A percentile compares a stretch with the other conserved stretches of the same genome.
phyloP scores from a whole-genome alignment of 352 stramenopile genomes.

The Phytopythium helicoides region DNA sequence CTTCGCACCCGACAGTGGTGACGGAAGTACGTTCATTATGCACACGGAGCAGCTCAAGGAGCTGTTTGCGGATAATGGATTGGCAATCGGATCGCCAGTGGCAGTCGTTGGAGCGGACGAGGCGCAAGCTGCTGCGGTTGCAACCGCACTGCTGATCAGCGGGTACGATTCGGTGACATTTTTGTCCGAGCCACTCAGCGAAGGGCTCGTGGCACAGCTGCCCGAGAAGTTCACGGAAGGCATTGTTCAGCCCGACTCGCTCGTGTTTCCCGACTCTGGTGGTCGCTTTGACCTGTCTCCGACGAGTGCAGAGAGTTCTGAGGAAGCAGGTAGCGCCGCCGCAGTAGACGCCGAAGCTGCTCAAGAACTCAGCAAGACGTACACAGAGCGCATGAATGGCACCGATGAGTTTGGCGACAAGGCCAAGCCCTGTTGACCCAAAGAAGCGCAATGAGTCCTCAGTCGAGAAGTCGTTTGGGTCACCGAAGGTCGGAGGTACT shows the following conservation, averaged over 20 bases:
- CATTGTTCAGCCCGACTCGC: conserved; percentile 43
- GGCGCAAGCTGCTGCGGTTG: conserved; percentile 58
- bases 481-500: conserved; percentile 58
- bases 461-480: conserved; percentile 41
- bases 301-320: background rate
- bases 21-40: conserved; percentile 30
- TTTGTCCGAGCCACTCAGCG: conserved; percentile 32
- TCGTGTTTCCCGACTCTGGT: conserved; percentile 42
- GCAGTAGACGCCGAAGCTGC: conserved; percentile 5
- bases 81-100: conserved; percentile 35
- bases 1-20: conserved; percentile 30
- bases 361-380: conserved; percentile 40
- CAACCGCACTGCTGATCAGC: conserved; percentile 46
- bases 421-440: background rate
- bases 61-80: conserved; percentile 35
- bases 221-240: conserved; percentile 30
- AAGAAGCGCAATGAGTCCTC: conserved; percentile 24
- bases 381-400: conserved; percentile 40
- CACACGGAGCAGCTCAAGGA: conserved; percentile 31
- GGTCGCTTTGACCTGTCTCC: conserved; percentile 65
- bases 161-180: conserved; percentile 35
- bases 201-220: conserved; percentile 34
- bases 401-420: conserved; percentile 18
- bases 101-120: conserved; percentile 43
- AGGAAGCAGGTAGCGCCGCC: conserved; percentile 1